These are phyloP conservation scores for Pezicula radicicola DNA, from an alignment of 2,329 filamentous ascomycete genomes.

Conservation along the genomic window DNA sequence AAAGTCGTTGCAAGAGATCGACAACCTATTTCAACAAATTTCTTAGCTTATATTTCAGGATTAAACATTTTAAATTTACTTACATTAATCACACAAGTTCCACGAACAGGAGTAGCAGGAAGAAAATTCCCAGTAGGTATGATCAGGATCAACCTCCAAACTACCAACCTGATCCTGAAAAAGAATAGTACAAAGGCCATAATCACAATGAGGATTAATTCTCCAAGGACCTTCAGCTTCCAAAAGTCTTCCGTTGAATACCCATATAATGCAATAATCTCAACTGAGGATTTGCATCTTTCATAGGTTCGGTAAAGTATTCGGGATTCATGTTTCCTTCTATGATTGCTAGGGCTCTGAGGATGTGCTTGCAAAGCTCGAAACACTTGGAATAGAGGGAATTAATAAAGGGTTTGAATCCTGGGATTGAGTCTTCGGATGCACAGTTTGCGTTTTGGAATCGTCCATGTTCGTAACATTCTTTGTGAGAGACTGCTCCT, in stretches of 20 bases:
- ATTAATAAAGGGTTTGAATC: background rate
- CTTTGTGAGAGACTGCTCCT: background rate
- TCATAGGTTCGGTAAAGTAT: background rate
- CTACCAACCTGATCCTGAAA: conserved; percentile 31
- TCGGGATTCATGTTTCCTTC: background rate
- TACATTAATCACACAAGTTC: conserved; percentile 12
- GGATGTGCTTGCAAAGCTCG: background rate
- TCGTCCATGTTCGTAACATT: conserved; percentile 3
- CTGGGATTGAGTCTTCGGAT: background rate
- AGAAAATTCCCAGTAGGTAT: conserved; percentile 7
- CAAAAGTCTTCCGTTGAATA: conserved; percentile 4
- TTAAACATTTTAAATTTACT: no score
- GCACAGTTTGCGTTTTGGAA: conserved; percentile 3
- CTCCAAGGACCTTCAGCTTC: conserved; percentile 5
- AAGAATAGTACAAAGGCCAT: conserved; percentile 11
- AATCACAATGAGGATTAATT: conserved; percentile 12
- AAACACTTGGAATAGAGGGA: conserved; percentile 1
- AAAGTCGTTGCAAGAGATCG: conserved; percentile 7
- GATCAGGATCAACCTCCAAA: conserved; percentile 20
- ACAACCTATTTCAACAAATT: background rate
- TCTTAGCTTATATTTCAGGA: no score
- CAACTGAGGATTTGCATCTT: conserved; percentile 4
- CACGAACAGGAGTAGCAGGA: conserved; percentile 4
- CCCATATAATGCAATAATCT: conserved; percentile 14
- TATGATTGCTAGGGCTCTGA: background rate